These are phyloP conservation scores for Emmonsiellopsis sp. DNA, from an alignment of 2,329 filamentous ascomycete species.

Conservation along the genomic window DNA sequence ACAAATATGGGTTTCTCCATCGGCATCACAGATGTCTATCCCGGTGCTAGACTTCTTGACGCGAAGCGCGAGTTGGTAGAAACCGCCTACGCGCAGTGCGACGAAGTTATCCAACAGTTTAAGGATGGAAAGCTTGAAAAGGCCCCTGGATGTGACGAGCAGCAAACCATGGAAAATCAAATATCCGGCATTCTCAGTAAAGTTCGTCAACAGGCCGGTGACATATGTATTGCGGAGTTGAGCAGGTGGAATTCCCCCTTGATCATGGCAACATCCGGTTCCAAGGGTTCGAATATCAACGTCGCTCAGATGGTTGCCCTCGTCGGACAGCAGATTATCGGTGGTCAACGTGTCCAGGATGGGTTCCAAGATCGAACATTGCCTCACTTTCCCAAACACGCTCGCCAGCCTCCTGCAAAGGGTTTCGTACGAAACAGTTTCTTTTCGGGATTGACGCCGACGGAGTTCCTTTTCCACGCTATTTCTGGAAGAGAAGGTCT, in stretches of 20 bases:
- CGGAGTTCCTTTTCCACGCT: constrained; percentile 95
- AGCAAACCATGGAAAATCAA: constrained; percentile 81
- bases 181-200: constrained; percentile 88
- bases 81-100: constrained; percentile 69
- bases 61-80: constrained; percentile 70
- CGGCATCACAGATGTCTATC: constrained; percentile 89
- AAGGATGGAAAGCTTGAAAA: constrained; percentile 75
- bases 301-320: constrained; percentile 98
- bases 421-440: constrained; percentile 97
- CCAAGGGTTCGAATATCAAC: constrained; percentile 95
- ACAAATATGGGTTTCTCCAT: constrained; percentile 93
- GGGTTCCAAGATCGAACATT: constrained; percentile 93
- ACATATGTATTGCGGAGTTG: constrained; percentile 80
- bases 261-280: constrained; percentile 95
- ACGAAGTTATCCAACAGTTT: constrained; percentile 73
- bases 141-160: constrained; percentile 79
- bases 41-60: constrained; percentile 58
- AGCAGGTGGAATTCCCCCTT: constrained; percentile 88
- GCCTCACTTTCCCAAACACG: constrained; percentile 91
- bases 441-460: constrained; percentile 81
- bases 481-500: constrained; percentile 97
- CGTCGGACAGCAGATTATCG: constrained; percentile 97
- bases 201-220: constrained; percentile 83
- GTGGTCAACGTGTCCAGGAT: constrained; percentile 81
- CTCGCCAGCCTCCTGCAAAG: constrained; percentile 85